These are phyloP conservation scores for Aspergillus puulaauensis DNA, from an alignment of 2,329 filamentous ascomycete genomes.

Conservation along the genomic window DNA sequence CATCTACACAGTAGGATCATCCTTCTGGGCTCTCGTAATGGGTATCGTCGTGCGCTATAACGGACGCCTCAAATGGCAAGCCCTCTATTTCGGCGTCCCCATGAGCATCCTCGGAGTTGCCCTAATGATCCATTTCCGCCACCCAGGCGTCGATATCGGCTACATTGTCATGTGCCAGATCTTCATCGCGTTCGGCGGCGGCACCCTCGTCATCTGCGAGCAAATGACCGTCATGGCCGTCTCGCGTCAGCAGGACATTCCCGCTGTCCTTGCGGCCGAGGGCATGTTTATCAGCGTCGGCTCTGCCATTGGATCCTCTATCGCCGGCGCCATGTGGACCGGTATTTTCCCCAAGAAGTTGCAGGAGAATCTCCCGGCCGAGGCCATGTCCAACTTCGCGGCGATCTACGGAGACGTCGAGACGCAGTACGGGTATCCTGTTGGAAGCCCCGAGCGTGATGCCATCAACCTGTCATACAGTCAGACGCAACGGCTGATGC, in stretches of 20 bases:
- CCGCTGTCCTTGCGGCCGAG: slow-evolving; percentile 41
- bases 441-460: slow-evolving; percentile 30
- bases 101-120: slow-evolving; percentile 53
- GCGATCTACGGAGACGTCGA: slow-evolving; percentile 24
- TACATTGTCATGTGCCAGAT: slow-evolving; percentile 58
- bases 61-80: slow-evolving; percentile 53
- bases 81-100: slow-evolving; percentile 53
- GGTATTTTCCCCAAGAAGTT: slow-evolving; percentile 49
- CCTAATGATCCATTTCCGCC: slow-evolving; percentile 58
- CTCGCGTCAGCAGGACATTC: slow-evolving; percentile 55
- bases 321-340: slow-evolving; percentile 54
- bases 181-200: slow-evolving; percentile 55
- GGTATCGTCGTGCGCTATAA: slow-evolving; percentile 52
- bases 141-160: slow-evolving; percentile 47
- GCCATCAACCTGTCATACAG: slow-evolving; percentile 39
- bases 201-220: slow-evolving; percentile 54
- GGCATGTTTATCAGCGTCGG: slow-evolving; percentile 37
- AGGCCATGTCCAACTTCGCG: slow-evolving; percentile 37
- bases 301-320: slow-evolving; percentile 34
- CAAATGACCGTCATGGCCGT: slow-evolving; percentile 61
- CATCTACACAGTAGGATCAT: slow-evolving; percentile 56
- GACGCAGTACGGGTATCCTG: slow-evolving; percentile 27
- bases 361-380: slow-evolving; percentile 2
- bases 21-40: slow-evolving; percentile 51
- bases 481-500: slow-evolving; percentile 36